phyloP scores from a whole-genome alignment of 352 stramenopile species.

The Phytophthora idaei region DNA sequence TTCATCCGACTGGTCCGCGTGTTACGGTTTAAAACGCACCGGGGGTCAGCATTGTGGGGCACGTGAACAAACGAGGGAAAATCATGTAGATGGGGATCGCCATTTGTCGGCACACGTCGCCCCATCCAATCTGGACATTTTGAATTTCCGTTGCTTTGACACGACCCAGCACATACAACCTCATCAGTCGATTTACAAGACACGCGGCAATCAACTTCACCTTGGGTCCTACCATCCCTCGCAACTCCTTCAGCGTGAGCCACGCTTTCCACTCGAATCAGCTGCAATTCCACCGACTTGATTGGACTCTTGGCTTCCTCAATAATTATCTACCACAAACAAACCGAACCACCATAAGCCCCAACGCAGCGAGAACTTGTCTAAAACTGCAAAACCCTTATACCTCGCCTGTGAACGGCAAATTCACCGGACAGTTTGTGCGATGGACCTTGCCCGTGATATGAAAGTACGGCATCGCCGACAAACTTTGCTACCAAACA shows the following conservation, averaged over 20 bases:
- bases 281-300: slow-evolving; percentile 90
- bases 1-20: background rate
- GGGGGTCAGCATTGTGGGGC: slow-evolving; percentile 88
- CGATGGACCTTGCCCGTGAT: slow-evolving; percentile 86
- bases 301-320: slow-evolving; percentile 78
- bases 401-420: slow-evolving; percentile 91
- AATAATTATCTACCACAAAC: slow-evolving; percentile 63
- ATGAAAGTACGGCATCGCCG: slow-evolving; percentile 74
- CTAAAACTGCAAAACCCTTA: background rate
- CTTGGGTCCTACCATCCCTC: slow-evolving; percentile 60
- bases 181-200: background rate
- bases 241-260: slow-evolving; percentile 76
- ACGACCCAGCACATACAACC: background rate
- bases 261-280: slow-evolving; percentile 91
- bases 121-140: slow-evolving; percentile 93
- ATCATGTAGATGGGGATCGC: slow-evolving; percentile 95
- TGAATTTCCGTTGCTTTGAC: slow-evolving; percentile 90
- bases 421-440: slow-evolving; percentile 90
- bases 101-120: slow-evolving; percentile 89
- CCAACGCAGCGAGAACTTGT: slow-evolving; percentile 8
- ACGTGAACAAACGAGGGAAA: slow-evolving; percentile 92
- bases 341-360: slow-evolving; percentile 3
- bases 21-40: slow-evolving; percentile 31
- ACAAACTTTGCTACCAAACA: slow-evolving; percentile 50
- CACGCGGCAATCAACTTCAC: background rate